These are phyloP conservation scores for Spinellus fusiger DNA, from an alignment of 192 early-diverging fungal genomes.

Conservation along the genomic window DNA sequence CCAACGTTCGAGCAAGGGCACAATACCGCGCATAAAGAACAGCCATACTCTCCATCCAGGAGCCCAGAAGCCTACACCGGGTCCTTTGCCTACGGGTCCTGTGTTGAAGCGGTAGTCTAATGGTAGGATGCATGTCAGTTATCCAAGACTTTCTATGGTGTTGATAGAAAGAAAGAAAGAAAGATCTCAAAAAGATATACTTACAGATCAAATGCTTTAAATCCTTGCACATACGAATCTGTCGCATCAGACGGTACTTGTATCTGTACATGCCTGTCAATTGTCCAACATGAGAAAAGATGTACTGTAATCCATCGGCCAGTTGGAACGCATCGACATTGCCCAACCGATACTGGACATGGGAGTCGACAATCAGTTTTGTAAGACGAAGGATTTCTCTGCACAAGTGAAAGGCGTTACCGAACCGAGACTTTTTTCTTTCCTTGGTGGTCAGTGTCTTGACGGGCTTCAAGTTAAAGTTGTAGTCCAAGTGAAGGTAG, in stretches of 20 bases:
- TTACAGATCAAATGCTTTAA: constrained; percentile 34
- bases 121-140: background rate
- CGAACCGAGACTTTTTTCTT: constrained; percentile 97
- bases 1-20: constrained; percentile 96
- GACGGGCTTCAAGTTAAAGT: constrained; percentile 98
- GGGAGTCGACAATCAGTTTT: constrained; percentile 94
- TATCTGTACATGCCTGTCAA: constrained; percentile 99
- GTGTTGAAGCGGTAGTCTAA: constrained; percentile 76
- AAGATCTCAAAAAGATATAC: too few species aligned
- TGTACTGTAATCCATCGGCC: constrained; percentile 97
- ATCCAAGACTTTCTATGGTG: background rate
- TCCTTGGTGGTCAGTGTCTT: constrained; percentile 99
- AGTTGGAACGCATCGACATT: constrained; percentile 99
- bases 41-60: constrained; percentile 99
- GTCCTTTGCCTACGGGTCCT: constrained; percentile 95
- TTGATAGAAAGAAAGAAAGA: background rate
- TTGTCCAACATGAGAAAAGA: constrained; percentile 98
- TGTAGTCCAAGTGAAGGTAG: constrained; percentile 98
- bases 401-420: constrained; percentile 94
- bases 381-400: constrained; percentile 96
- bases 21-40: constrained; percentile 98
- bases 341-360: constrained; percentile 96
- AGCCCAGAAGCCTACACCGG: constrained; percentile 98
- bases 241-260: constrained; percentile 96
- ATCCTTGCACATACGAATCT: constrained; percentile 80